phyloP scores from a whole-genome alignment of 495 filamentous ascomycete genomes.

The Tuber calosporum region DNA sequence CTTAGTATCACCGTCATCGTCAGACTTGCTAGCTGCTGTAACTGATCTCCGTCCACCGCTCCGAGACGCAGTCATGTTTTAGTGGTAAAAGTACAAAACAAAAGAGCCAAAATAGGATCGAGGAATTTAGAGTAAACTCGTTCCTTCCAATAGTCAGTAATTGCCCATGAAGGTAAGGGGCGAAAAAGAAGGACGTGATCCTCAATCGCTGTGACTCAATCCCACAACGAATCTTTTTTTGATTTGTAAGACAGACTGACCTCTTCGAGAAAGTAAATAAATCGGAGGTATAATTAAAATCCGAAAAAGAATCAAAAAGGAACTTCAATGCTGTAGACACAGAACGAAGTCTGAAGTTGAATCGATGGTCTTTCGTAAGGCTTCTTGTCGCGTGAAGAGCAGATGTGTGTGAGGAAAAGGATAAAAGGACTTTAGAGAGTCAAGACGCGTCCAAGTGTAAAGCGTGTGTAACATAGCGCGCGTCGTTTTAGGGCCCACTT shows the following conservation, averaged over 20 bases:
- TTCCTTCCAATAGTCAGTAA: neutral
- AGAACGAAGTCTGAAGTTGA: neutral
- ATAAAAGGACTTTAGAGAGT: neutral
- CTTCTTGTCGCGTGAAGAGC: neutral
- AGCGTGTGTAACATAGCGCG: neutral
- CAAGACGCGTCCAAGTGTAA: neutral
- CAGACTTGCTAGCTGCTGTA: neutral
- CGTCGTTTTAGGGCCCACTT: neutral
- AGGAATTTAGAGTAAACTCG: neutral
- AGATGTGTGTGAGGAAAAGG: neutral
- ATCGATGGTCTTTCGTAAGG: neutral
- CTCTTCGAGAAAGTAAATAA: neutral
- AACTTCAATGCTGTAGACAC: neutral
- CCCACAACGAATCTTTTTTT: neutral
- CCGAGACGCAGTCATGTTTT: neutral
- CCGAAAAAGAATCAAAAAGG: neutral
- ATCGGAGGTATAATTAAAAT: neutral
- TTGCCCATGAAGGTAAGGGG: neutral
- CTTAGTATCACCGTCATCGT: neutral
- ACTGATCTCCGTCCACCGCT: neutral
- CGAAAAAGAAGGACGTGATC: neutral
- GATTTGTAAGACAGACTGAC: slow-evolving; percentile 4
- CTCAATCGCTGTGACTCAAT: neutral
- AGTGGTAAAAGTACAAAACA: neutral
- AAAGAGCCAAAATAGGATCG: neutral